Evolutionary conservation across 768 basidiomycete genomes (phyloP).

Genomic region (Artomyces pyxidatus): DNA sequence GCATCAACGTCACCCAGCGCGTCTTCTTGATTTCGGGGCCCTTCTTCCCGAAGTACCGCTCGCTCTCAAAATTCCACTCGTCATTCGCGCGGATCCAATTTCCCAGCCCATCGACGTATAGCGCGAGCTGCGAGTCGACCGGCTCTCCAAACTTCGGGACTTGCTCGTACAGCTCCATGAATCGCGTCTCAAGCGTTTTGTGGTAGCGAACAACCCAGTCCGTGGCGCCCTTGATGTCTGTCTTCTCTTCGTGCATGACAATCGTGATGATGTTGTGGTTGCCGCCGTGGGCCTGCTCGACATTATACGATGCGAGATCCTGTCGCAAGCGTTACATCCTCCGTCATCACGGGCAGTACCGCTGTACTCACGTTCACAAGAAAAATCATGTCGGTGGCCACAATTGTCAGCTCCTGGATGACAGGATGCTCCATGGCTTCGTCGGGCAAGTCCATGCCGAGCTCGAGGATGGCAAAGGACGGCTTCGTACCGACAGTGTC

Average conservation of each 20-base stretch:
- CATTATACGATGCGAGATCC: constrained; percentile 27
- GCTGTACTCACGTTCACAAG: constrained; percentile 7
- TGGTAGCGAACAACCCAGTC: constrained; percentile 25
- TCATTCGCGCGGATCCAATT: constrained; percentile 36
- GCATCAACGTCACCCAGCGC: constrained; percentile 12
- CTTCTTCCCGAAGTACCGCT: constrained; percentile 16
- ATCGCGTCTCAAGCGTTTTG: constrained; percentile 23
- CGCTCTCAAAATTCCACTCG: constrained; percentile 34
- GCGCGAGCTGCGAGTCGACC: constrained; percentile 28
- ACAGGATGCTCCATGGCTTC: constrained; percentile 10
- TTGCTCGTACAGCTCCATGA: constrained; percentile 20
- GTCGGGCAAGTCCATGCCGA: constrained; percentile 9
- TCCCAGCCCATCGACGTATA: constrained; percentile 34
- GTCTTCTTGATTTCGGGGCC: constrained; percentile 11
- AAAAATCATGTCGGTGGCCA: constrained; percentile 13
- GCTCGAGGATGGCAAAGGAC: constrained; percentile 12
- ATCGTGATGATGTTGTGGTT: constrained; percentile 34
- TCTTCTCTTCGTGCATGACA: constrained; percentile 32
- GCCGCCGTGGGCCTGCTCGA: constrained; percentile 28
- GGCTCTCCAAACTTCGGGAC: constrained; percentile 30
- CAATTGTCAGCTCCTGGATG: constrained; percentile 8
- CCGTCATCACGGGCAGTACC: neutral
- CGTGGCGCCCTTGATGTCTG: constrained; percentile 27
- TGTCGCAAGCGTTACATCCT: constrained; percentile 6
- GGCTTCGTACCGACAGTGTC: constrained; percentile 14